Percentiles rank a stretch among this genome's conserved stretches.
Evolutionary conservation across 2,329 filamentous ascomycete genomes (phyloP).

Genomic region (Alternaria longipes): DNA sequence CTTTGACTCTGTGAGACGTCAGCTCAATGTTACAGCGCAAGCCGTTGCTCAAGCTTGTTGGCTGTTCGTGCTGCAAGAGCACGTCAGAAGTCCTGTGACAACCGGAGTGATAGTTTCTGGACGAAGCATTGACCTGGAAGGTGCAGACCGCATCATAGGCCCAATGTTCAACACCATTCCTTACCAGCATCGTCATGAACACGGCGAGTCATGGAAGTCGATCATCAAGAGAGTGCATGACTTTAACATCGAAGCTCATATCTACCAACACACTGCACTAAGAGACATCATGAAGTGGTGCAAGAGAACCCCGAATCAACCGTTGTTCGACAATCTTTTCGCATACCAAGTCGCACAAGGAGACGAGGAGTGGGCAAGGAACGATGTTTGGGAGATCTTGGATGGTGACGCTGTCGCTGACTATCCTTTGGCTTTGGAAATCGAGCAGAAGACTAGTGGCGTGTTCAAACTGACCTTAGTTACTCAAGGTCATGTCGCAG

Average conservation of each 20-base stretch:
- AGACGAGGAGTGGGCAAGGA: slow-evolving; percentile 29
- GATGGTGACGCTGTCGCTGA: slow-evolving; percentile 62
- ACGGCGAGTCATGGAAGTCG: slow-evolving; percentile 64
- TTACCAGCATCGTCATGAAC: slow-evolving; percentile 63
- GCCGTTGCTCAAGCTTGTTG: slow-evolving; percentile 80
- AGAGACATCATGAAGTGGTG: slow-evolving; percentile 84
- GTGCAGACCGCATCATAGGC: slow-evolving; percentile 74
- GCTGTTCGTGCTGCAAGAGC: slow-evolving; percentile 67
- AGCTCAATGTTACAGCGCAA: slow-evolving; percentile 78
- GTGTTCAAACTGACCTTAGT: slow-evolving; percentile 68
- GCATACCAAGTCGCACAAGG: slow-evolving; percentile 71
- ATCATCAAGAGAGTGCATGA: slow-evolving; percentile 72
- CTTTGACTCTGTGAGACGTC: slow-evolving; percentile 59
- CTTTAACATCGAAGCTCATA: slow-evolving; percentile 72
- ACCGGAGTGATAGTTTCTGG: slow-evolving; percentile 84
- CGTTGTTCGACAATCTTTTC: slow-evolving; percentile 79
- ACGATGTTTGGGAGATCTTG: slow-evolving; percentile 62
- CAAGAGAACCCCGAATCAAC: slow-evolving; percentile 61
- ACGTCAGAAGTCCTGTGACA: slow-evolving; percentile 60
- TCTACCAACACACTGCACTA: slow-evolving; percentile 81
- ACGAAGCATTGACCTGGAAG: slow-evolving; percentile 72
- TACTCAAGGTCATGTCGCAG: slow-evolving; percentile 60
- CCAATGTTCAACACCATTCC: slow-evolving; percentile 93
- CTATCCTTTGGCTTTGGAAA: slow-evolving; percentile 82
- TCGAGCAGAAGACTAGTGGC: slow-evolving; percentile 62